Evolutionary conservation across 768 basidiomycete species (phyloP).

Genomic region (Candolleomyces eurysporus): DNA sequence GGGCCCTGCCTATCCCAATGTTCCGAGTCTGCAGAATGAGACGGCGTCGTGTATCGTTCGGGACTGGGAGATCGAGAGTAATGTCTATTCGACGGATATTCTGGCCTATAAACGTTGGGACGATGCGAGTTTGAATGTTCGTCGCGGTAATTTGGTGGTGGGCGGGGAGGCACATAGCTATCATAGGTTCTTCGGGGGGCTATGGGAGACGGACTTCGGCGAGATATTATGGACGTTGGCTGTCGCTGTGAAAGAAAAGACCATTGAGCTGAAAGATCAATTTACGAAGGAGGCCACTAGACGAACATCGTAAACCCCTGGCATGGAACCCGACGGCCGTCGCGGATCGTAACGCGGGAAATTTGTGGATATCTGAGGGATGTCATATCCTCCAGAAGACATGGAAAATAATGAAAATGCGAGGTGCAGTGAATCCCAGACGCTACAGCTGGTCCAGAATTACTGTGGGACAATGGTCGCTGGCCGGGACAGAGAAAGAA

Average conservation of each 20-base stretch:
- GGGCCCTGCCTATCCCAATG: conserved; percentile 44
- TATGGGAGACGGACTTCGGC: conserved; percentile 50
- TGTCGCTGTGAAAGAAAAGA: conserved; percentile 30
- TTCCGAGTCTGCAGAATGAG: conserved; percentile 39
- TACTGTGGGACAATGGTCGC: neutral
- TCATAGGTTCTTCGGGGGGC: conserved; percentile 49
- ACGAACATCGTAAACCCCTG: conserved; percentile 41
- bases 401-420: conserved; percentile 22
- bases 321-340: conserved; percentile 27
- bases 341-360: conserved; percentile 31
- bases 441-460: neutral
- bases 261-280: conserved; percentile 11
- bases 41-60: conserved; percentile 40
- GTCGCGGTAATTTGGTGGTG: conserved; percentile 35
- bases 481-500: neutral
- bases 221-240: conserved; percentile 32
- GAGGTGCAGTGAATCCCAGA: neutral
- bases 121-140: conserved; percentile 43
- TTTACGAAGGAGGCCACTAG: conserved; percentile 1
- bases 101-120: conserved; percentile 32
- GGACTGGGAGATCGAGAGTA: conserved; percentile 53
- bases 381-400: conserved; percentile 43
- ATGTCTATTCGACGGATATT: conserved; percentile 25
- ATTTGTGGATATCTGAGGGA: conserved; percentile 28
- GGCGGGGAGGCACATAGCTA: conserved; percentile 45